Evolutionary conservation across 2,329 filamentous ascomycete genomes (phyloP).

Genomic region (Pseudogymnoascus sp.): DNA sequence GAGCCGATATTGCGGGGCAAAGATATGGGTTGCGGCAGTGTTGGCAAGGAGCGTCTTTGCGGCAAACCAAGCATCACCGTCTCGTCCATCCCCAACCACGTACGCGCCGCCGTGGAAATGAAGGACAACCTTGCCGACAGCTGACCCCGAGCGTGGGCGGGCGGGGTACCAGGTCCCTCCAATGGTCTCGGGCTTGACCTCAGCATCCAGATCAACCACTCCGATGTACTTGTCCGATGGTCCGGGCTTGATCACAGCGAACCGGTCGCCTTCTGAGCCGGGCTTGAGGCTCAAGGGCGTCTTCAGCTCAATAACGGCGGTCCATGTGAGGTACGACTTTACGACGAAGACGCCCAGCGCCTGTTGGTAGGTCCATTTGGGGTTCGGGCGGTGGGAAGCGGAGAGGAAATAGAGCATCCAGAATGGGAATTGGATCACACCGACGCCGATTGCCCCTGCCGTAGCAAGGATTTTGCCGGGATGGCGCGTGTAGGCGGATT

Average conservation of each 20-base stretch:
- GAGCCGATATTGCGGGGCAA: conserved; percentile 41
- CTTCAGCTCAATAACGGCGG: not conserved
- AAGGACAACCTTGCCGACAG: conserved; percentile 29
- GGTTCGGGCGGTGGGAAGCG: not conserved
- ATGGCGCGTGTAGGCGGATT: not conserved
- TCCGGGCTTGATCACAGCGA: not conserved
- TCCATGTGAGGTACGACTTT: not conserved
- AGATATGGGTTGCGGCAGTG: conserved; percentile 31
- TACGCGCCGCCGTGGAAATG: conserved; percentile 43
- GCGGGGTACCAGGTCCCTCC: conserved; percentile 27
- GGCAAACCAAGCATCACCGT: conserved; percentile 26
- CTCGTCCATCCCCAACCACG: conserved; percentile 35
- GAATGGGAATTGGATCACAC: not conserved
- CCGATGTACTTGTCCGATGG: not conserved
- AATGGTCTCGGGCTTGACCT: conserved; percentile 17
- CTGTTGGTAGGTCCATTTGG: not conserved
- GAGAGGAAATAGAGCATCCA: not conserved
- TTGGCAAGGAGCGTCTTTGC: conserved; percentile 30
- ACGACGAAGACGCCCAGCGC: not conserved
- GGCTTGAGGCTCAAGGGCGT: not conserved
- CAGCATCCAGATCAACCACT: not conserved
- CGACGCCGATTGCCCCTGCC: not conserved
- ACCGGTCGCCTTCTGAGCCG: not conserved
- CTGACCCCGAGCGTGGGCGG: not conserved
- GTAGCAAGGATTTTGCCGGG: not conserved